Base-by-base conservation (phyloP, 2,329 filamentous ascomycete genomes). In the Xylaria sp. region DNA sequence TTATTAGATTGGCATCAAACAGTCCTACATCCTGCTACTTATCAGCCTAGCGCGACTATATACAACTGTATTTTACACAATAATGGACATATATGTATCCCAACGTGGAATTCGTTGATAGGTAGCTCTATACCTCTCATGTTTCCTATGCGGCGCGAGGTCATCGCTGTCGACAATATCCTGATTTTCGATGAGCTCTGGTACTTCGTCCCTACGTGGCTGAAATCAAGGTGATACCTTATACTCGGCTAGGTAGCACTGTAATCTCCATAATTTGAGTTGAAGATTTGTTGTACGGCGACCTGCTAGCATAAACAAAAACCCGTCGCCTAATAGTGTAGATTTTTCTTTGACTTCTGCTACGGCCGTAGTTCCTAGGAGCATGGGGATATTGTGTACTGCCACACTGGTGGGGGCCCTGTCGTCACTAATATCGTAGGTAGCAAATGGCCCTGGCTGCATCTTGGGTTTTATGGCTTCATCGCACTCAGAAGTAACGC, bases 251-350 rank as follows among this genome's bases (percentile, higher is more conserved):
- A 87, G 53, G 71, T 86, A 90, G 1, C 86, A 86, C 67, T 89
- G 85, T 9, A 90, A 74, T 67, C 83, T 85, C 87, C 87, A 90
- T 7, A 90, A 78, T 60, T 82, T 79, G 61, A 82, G 63, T 74
- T 87, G 85, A 51, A 87, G 55, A 15, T 79, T 75, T 25, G 80
- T 73, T 7, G 83, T 84, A 42, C 79, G 77, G 67, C 72, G 77
- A 71, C 77, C 79, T 67, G 77, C 79, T 61, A 87, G 71, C 66
- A 87, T 77, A 59, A 83, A 79, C 22, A 84, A 75, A 9, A 76
- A 79, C 2, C 79, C 79, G 0, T 81, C 74, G 2, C 70, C 72
- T 25, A 84, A 79, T 25, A 79, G 64, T 0, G 63, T 42, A 0
- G 80, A 75, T 29, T 78, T 74, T 0, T 73, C 36, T 53, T 72